These are phyloP conservation scores for Populus hybrid DNA, from an alignment of 441 rosid species.

Conservation along the genomic window DNA sequence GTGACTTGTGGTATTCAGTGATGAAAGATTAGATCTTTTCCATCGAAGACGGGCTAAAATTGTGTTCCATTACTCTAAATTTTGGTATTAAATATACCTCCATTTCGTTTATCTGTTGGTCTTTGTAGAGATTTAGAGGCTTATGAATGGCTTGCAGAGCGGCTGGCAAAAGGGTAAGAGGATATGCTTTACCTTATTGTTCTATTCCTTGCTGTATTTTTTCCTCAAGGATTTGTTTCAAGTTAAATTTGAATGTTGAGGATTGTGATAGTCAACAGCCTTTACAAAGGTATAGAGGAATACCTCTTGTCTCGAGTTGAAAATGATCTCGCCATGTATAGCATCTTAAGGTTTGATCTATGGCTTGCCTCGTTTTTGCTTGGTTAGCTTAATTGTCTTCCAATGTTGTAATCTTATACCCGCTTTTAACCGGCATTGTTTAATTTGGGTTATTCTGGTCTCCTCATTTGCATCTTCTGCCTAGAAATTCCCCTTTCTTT, in stretches of 20 bases:
- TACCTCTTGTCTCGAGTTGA: neutral
- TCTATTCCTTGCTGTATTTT: neutral
- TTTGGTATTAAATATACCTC: neutral
- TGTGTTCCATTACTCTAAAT: neutral
- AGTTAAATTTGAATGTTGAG: neutral
- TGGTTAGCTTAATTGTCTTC: neutral
- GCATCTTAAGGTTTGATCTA: neutral
- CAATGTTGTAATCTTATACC: neutral
- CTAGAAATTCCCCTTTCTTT: too few relatives aligned
- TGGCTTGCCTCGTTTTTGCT: neutral
- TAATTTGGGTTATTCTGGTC: too few relatives aligned
- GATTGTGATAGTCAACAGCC: neutral
- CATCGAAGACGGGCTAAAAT: neutral
- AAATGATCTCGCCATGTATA: neutral
- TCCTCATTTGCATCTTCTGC: too few relatives aligned
- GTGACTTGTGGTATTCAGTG: neutral
- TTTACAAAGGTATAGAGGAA: neutral
- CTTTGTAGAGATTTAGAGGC: conserved; percentile 14
- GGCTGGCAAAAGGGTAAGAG: conserved; percentile 44
- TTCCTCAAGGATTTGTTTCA: conserved; percentile 1
- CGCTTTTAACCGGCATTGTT: too few relatives aligned
- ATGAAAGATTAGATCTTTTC: neutral
- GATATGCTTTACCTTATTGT: neutral
- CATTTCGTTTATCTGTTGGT: neutral
- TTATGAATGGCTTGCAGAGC: conserved; percentile 66